These are phyloP conservation scores for Austroboletus novae-zelandiae DNA, from an alignment of 1,284 basidiomycete species.

Conservation along the genomic window DNA sequence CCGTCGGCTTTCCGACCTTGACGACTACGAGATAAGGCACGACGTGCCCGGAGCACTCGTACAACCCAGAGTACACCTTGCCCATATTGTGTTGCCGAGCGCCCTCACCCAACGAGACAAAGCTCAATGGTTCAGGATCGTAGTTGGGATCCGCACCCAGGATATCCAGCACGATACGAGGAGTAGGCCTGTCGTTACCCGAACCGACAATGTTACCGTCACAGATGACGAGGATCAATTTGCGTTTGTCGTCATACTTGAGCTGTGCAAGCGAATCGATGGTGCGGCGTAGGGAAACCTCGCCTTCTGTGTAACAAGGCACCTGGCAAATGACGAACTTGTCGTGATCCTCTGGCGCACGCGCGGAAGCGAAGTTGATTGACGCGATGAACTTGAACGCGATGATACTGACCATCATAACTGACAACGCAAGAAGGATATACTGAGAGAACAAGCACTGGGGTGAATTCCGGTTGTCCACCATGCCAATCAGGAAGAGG, in stretches of 20 bases:
- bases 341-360: slow-evolving; percentile 94
- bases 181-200: slow-evolving; percentile 90
- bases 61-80: slow-evolving; percentile 96
- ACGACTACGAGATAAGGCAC: slow-evolving; percentile 97
- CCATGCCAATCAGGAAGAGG: slow-evolving; percentile 87
- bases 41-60: slow-evolving; percentile 92
- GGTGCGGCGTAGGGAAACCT: slow-evolving; percentile 82
- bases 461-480: slow-evolving; percentile 89
- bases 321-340: slow-evolving; percentile 99
- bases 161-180: slow-evolving; percentile 94
- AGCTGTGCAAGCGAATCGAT: slow-evolving; percentile 94
- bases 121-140: slow-evolving; percentile 93
- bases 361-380: slow-evolving; percentile 79
- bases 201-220: slow-evolving; percentile 99
- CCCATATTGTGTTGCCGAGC: slow-evolving; percentile 98
- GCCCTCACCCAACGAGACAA: slow-evolving; percentile 92
- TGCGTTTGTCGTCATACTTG: slow-evolving; percentile 98
- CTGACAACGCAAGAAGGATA: slow-evolving; percentile 86
- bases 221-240: slow-evolving; percentile 92
- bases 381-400: slow-evolving; percentile 98
- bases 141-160: slow-evolving; percentile 91
- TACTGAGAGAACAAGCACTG: slow-evolving; percentile 92
- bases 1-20: slow-evolving; percentile 95
- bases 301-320: slow-evolving; percentile 96
- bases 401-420: slow-evolving; percentile 94